Evolutionary conservation across 1,284 basidiomycete species (phyloP).

Genomic region (Chalciporus sp.): DNA sequence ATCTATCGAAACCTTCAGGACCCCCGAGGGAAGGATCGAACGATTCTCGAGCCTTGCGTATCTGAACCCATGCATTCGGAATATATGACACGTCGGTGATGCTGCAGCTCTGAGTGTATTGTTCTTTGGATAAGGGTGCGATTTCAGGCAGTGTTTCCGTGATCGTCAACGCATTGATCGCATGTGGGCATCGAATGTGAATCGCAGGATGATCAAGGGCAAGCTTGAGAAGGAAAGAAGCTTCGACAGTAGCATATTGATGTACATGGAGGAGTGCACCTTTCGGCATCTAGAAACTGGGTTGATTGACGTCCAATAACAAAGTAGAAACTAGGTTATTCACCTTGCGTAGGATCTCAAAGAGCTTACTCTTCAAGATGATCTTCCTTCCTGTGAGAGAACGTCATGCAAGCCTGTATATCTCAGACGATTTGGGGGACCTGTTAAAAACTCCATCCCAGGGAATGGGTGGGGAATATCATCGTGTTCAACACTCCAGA

Average conservation of each 20-base stretch:
- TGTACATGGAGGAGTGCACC: conserved; percentile 72
- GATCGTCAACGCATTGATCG: conserved; percentile 39
- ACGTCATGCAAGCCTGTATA: background rate
- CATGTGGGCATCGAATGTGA: conserved; percentile 49
- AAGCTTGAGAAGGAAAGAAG: conserved; percentile 47
- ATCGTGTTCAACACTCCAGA: conserved; percentile 58
- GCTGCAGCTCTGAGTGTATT: conserved; percentile 36
- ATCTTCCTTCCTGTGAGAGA: conserved; percentile 49
- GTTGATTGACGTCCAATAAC: background rate
- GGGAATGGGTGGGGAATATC: conserved; percentile 61
- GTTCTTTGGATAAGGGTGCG: conserved; percentile 42
- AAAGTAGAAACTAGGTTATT: background rate
- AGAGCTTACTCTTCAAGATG: conserved; percentile 57
- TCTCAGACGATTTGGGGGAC: conserved; percentile 30
- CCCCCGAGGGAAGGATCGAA: conserved; percentile 58
- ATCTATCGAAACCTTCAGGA: conserved; percentile 62
- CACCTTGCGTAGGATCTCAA: conserved; percentile 58
- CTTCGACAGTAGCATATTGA: conserved; percentile 67
- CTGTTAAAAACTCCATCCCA: conserved; percentile 75
- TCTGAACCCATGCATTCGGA: conserved; percentile 53
- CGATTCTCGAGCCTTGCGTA: conserved; percentile 51
- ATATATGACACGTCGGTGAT: conserved; percentile 49
- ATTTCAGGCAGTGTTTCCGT: conserved; percentile 52
- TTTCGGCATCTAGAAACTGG: conserved; percentile 63
- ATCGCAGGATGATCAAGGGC: conserved; percentile 58